These are phyloP conservation scores for Saksenaea vasiformis DNA, from an alignment of 371 early-diverging fungal genomes.

Conservation along the genomic window DNA sequence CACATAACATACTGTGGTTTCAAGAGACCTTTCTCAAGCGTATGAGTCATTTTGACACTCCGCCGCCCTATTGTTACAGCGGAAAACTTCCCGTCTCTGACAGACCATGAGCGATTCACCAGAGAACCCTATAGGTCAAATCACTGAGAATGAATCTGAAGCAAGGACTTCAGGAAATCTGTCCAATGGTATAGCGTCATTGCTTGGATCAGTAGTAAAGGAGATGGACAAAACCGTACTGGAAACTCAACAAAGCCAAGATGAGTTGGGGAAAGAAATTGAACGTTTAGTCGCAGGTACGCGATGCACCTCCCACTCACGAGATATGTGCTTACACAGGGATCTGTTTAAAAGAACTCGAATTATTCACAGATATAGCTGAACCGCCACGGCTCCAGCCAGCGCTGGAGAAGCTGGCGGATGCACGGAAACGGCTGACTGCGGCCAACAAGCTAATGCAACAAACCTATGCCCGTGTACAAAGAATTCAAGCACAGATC, in stretches of 20 bases:
- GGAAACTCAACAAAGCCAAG: conserved; percentile 54
- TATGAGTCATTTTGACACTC: too few species aligned
- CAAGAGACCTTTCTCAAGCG: too few species aligned
- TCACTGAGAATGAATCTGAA: not conserved
- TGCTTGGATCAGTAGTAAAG: conserved; percentile 51
- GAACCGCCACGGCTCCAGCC: conserved; percentile 58
- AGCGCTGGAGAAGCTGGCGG: conserved; percentile 48
- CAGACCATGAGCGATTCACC: not conserved
- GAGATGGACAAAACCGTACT: conserved; percentile 58
- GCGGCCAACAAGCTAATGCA: conserved; percentile 46
- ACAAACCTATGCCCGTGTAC: conserved; percentile 51
- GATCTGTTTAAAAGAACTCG: conserved; percentile 34
- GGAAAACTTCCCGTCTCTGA: too few species aligned
- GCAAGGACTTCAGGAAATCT: conserved; percentile 10
- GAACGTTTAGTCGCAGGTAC: conserved; percentile 59
- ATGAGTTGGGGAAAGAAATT: conserved; percentile 59
- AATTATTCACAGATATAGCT: conserved; percentile 51
- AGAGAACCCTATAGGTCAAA: not conserved
- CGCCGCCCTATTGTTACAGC: too few species aligned
- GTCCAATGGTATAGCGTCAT: conserved; percentile 41
- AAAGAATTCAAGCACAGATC: conserved; percentile 34
- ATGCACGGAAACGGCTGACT: conserved; percentile 51
- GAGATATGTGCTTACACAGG: not conserved
- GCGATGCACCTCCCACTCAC: not conserved
- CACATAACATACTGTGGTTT: too few species aligned